Evolutionary conservation across 1,139 yeast genomes (phyloP).

Genomic region (Candida pseudoviswanathii): DNA sequence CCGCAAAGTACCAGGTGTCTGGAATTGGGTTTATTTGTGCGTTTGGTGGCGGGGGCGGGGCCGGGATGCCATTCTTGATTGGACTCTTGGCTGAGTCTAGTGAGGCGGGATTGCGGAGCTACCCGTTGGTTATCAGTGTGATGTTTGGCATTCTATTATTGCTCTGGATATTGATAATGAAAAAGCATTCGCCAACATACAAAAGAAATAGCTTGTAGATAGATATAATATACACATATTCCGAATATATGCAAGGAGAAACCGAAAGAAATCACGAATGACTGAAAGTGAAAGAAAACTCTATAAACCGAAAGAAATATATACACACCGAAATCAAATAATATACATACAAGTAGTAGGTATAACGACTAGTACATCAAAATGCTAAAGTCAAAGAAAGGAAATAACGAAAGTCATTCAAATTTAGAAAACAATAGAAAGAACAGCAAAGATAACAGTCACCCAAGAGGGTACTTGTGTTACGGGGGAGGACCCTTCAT

Average conservation of each 20-base stretch:
- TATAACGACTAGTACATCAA: too few species aligned
- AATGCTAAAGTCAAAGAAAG: background rate
- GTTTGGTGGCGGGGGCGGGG: slow-evolving; percentile 76
- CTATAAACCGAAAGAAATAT: too few species aligned
- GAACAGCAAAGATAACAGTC: background rate
- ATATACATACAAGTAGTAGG: too few species aligned
- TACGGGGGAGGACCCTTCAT: slow-evolving; percentile 1
- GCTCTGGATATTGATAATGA: slow-evolving; percentile 31
- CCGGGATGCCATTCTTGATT: slow-evolving; percentile 63
- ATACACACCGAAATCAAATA: too few species aligned
- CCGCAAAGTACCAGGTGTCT: slow-evolving; percentile 59
- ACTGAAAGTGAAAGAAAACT: too few species aligned
- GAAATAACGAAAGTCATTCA: background rate
- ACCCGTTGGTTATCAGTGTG: slow-evolving; percentile 34
- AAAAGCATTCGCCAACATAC: slow-evolving; percentile 21
- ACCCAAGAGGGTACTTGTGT: background rate
- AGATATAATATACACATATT: background rate
- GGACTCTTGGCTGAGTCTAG: slow-evolving; percentile 52
- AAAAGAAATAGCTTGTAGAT: slow-evolving; percentile 18
- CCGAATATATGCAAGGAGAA: background rate
- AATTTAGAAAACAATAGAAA: background rate
- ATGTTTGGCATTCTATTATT: slow-evolving; percentile 28
- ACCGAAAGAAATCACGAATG: background rate
- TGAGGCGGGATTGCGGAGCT: slow-evolving; percentile 32
- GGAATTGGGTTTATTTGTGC: slow-evolving; percentile 81